These are phyloP conservation scores for Neurospora sublineolata DNA, from an alignment of 495 filamentous ascomycete species.

Conservation along the genomic window DNA sequence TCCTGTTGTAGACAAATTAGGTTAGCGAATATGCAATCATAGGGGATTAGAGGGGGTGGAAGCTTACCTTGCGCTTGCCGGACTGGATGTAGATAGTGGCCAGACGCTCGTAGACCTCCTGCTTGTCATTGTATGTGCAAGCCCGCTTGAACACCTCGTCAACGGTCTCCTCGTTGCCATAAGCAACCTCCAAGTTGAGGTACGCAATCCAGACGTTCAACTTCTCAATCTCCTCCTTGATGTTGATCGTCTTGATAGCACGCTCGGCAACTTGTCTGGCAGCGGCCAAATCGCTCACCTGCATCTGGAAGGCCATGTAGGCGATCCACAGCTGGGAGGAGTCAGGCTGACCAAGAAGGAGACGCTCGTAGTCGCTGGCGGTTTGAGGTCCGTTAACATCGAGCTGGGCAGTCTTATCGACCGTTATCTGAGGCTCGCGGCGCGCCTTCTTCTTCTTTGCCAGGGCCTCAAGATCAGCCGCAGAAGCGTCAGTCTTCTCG, in stretches of 20 bases:
- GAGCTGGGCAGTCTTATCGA: slow-evolving; percentile 80
- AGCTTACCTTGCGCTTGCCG: slow-evolving; percentile 55
- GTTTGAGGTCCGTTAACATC: slow-evolving; percentile 86
- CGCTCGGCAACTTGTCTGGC: slow-evolving; percentile 82
- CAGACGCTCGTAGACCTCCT: slow-evolving; percentile 80
- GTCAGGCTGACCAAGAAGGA: slow-evolving; percentile 83
- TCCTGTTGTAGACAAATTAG: slow-evolving; percentile 46
- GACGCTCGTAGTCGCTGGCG: slow-evolving; percentile 80
- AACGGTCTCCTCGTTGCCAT: slow-evolving; percentile 72
- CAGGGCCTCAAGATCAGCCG: slow-evolving; percentile 35
- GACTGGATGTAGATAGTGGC: slow-evolving; percentile 91
- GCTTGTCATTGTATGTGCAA: slow-evolving; percentile 84
- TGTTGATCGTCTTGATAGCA: slow-evolving; percentile 77
- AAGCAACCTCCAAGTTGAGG: slow-evolving; percentile 87
- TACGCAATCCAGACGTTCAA: slow-evolving; percentile 89
- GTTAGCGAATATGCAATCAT: slow-evolving; percentile 7
- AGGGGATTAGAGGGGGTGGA: background rate
- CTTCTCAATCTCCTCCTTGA: slow-evolving; percentile 79
- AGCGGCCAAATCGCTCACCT: slow-evolving; percentile 74
- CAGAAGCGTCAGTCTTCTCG: slow-evolving; percentile 27
- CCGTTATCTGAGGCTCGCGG: slow-evolving; percentile 65
- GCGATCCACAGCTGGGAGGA: slow-evolving; percentile 81
- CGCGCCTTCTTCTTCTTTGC: slow-evolving; percentile 67
- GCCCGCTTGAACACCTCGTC: slow-evolving; percentile 85
- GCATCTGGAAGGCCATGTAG: slow-evolving; percentile 95